Conservation (phyloP, 2,329 filamentous ascomycete genomes). For the Colletotrichum somersetense region DNA sequence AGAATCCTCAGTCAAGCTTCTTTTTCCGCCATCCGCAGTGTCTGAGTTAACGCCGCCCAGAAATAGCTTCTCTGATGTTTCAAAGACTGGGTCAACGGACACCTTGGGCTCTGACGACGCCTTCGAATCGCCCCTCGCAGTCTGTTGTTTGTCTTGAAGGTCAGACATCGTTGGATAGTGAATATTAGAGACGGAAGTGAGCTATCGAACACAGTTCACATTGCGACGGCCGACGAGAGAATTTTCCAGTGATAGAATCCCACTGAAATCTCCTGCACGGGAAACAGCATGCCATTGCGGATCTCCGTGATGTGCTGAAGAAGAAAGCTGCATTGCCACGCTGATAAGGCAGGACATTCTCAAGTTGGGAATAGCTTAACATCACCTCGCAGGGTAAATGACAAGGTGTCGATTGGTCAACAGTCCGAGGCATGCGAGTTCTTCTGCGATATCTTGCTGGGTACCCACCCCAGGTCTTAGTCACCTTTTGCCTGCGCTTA, state of each 20-base stretch:
- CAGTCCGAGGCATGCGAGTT: not conserved
- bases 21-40: not conserved
- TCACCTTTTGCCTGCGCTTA: no score
- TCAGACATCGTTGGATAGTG: conserved; percentile 20
- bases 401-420: not conserved
- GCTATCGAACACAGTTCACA: not conserved
- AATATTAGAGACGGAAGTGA: no score
- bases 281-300: conserved; percentile 35
- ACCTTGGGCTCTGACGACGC: conserved; percentile 1
- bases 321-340: conserved; percentile 4
- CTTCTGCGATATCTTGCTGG: not conserved
- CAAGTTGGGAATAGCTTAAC: conserved; percentile 14
- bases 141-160: conserved; percentile 22
- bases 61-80: conserved; percentile 27
- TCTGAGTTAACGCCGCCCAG: conserved; percentile 17
- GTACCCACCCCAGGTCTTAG: no score
- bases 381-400: not conserved
- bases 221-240: not conserved
- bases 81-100: conserved; percentile 22
- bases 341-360: conserved; percentile 18
- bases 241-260: not conserved
- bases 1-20: conserved; percentile 14
- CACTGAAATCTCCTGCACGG: not conserved
- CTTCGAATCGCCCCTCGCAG: not conserved
- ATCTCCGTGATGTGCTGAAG: conserved; percentile 33